Conservation (phyloP, 148 eudicot species). For the Arctostaphylos glauca region DNA sequence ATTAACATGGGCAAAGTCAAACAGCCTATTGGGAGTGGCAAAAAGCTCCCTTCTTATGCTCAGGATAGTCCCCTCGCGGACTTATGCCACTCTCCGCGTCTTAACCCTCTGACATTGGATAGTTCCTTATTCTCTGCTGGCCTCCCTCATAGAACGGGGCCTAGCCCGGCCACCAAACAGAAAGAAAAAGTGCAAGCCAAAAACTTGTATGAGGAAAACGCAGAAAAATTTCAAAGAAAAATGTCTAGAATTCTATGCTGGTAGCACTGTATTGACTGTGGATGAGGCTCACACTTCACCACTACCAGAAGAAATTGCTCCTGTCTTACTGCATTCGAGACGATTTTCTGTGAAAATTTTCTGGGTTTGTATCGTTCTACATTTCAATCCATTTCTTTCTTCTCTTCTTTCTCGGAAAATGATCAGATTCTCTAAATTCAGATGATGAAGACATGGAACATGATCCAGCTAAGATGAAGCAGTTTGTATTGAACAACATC, state of each 20-base stretch:
- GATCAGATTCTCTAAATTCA: slow-evolving; percentile 3
- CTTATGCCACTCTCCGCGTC: too few species aligned
- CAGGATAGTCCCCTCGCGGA: too few species aligned
- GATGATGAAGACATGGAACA: slow-evolving; percentile 30
- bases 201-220: neutral
- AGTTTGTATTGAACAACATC: slow-evolving; percentile 36
- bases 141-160: too few species aligned
- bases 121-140: too few species aligned
- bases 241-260: neutral
- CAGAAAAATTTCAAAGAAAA: neutral
- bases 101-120: too few species aligned
- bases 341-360: neutral
- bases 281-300: neutral
- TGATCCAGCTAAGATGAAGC: slow-evolving; percentile 38
- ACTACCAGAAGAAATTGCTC: neutral
- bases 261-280: neutral
- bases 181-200: neutral
- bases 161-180: too few species aligned
- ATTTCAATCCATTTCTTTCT: neutral
- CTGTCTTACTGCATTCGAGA: neutral
- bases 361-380: neutral
- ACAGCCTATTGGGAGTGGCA: too few species aligned
- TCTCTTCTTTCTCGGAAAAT: neutral
- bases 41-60: too few species aligned
- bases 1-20: too few species aligned